These are phyloP conservation scores for Rachicladosporium sp. DNA, from an alignment of 2,329 filamentous ascomycete genomes.

Conservation along the genomic window DNA sequence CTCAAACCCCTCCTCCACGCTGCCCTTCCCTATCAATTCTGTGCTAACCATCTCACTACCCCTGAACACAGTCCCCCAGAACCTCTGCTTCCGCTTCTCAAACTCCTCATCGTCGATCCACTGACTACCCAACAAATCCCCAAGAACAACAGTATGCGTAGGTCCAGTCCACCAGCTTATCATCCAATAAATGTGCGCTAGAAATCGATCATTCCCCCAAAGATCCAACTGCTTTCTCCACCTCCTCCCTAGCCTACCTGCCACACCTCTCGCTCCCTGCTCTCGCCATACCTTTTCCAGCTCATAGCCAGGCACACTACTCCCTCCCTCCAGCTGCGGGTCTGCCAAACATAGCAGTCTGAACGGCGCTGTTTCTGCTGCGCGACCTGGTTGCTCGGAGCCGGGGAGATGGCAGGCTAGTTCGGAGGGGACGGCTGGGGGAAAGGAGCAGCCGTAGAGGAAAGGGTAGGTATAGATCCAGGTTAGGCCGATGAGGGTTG, in stretches of 20 bases:
- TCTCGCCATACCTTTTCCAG: slow-evolving; percentile 6
- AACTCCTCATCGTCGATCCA: slow-evolving; percentile 89
- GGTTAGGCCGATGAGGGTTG: slow-evolving; percentile 56
- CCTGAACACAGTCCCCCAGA: slow-evolving; percentile 68
- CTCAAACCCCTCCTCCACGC: slow-evolving; percentile 47
- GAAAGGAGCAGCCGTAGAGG: slow-evolving; percentile 71
- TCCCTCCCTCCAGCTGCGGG: slow-evolving; percentile 87
- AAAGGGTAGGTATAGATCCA: slow-evolving; percentile 84
- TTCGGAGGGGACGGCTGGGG: slow-evolving; percentile 28
- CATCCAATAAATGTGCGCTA: slow-evolving; percentile 81
- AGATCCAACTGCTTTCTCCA: slow-evolving; percentile 74
- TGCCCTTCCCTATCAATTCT: slow-evolving; percentile 17
- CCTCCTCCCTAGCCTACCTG: slow-evolving; percentile 46
- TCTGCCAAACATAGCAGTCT: slow-evolving; percentile 79
- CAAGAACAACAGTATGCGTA: slow-evolving; percentile 78
- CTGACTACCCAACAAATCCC: slow-evolving; percentile 85
- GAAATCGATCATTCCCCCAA: slow-evolving; percentile 86
- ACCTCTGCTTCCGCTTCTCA: slow-evolving; percentile 55
- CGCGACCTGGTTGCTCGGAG: slow-evolving; percentile 9
- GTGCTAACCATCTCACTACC: slow-evolving; percentile 28
- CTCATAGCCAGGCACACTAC: slow-evolving; percentile 46
- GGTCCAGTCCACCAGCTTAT: slow-evolving; percentile 74
- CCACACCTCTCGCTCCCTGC: too few relatives aligned
- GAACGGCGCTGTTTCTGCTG: slow-evolving; percentile 52
- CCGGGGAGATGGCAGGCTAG: slow-evolving; percentile 8